These are phyloP conservation scores for Astragalus glycyphyllos DNA, from an alignment of 306 rosid species.

Conservation along the genomic window DNA sequence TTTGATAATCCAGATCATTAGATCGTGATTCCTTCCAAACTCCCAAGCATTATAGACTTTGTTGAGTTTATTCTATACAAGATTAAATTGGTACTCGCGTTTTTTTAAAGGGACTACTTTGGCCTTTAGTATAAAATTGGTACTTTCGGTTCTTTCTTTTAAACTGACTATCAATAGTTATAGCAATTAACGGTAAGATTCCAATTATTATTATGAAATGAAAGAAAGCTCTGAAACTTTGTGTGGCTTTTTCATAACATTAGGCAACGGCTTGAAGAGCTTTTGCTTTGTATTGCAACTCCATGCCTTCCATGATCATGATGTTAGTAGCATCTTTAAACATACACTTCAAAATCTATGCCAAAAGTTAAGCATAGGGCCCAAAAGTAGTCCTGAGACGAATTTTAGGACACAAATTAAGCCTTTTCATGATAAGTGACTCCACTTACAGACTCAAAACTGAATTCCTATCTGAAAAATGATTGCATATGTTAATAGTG, in stretches of 20 bases:
- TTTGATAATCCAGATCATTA: no score
- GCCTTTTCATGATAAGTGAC: constrained; percentile 32
- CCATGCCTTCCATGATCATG: constrained; percentile 24
- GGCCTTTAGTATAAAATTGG: no score
- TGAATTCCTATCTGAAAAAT: background rate
- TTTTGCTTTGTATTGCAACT: constrained; percentile 39
- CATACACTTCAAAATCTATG: constrained; percentile 37
- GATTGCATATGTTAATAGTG: background rate
- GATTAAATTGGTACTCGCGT: no score
- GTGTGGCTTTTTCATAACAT: constrained; percentile 41
- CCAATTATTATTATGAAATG: background rate
- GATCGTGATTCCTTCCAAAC: no score
- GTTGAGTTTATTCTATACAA: no score
- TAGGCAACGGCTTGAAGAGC: constrained; percentile 43
- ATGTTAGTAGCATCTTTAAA: constrained; percentile 37
- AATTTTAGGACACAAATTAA: constrained; percentile 15
- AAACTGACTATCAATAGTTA: constrained; percentile 23
- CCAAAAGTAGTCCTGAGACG: constrained; percentile 26
- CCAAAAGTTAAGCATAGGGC: constrained; percentile 40
- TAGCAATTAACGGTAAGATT: constrained; percentile 53
- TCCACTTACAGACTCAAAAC: constrained; percentile 35
- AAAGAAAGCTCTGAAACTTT: constrained; percentile 35
- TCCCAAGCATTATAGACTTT: no score
- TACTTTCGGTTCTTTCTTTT: background rate
- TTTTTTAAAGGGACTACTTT: no score